Percentiles rank a stretch among this genome's conserved stretches.
Evolutionary conservation across 2,329 filamentous ascomycete genomes (phyloP).

Genomic region (Arachnomyces sp.): DNA sequence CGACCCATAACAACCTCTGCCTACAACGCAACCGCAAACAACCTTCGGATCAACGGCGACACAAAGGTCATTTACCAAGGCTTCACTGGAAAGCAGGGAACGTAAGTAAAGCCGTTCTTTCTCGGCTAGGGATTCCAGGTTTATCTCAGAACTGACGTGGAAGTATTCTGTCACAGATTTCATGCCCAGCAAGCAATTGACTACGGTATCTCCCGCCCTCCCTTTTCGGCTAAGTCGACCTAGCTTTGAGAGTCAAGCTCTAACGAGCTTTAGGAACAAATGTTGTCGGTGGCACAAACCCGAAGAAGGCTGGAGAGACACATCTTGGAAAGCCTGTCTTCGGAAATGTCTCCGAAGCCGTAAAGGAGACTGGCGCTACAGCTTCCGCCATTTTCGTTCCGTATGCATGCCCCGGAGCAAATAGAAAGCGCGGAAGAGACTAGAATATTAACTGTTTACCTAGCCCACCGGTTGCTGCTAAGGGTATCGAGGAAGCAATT

Average conservation of each 20-base stretch:
- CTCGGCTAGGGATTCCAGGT: neutral
- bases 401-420: constrained; percentile 42
- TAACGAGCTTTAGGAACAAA: constrained; percentile 65
- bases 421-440: neutral
- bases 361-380: constrained; percentile 82
- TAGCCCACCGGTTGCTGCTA: constrained; percentile 83
- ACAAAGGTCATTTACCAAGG: constrained; percentile 97
- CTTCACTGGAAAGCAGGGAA: constrained; percentile 96
- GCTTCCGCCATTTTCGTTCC: constrained; percentile 96
- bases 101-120: constrained; percentile 49
- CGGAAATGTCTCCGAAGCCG: constrained; percentile 75
- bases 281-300: constrained; percentile 96
- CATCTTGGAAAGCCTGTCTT: constrained; percentile 93
- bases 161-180: constrained; percentile 58
- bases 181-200: constrained; percentile 97
- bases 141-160: too few species aligned
- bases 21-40: constrained; percentile 67
- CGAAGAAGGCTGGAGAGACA: constrained; percentile 89
- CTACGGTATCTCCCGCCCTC: constrained; percentile 61
- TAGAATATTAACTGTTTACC: constrained; percentile 24
- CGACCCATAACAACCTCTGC: constrained; percentile 63
- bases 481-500: constrained; percentile 94
- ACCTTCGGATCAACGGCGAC: constrained; percentile 85
- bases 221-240: constrained; percentile 11
- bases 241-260: constrained; percentile 5